Evolutionary conservation across 495 filamentous ascomycete species (phyloP).

Genomic region (Cladorrhinum samala): DNA sequence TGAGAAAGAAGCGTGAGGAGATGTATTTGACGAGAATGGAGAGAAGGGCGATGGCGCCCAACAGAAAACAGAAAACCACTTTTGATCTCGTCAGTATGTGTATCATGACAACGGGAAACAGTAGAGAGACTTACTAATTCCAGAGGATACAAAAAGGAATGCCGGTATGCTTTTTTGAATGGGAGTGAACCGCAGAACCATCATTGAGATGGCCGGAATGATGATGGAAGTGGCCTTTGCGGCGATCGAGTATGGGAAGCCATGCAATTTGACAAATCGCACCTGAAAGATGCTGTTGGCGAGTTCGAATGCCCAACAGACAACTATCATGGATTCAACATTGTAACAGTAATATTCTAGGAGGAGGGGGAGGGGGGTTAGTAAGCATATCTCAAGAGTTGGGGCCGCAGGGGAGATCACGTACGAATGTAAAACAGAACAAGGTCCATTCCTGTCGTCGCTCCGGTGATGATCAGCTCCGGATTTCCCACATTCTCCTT

Average conservation of each 20-base stretch:
- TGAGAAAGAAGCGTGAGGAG: constrained; percentile 32
- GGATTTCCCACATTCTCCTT: constrained; percentile 30
- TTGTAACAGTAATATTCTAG: constrained; percentile 48
- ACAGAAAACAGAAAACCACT: constrained; percentile 38
- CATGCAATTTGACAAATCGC: constrained; percentile 10
- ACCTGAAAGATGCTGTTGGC: constrained; percentile 33
- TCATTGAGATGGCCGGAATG: constrained; percentile 32
- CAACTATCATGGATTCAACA: constrained; percentile 39
- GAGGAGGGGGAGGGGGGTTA: background rate
- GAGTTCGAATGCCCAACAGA: constrained; percentile 43
- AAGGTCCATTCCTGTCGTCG: constrained; percentile 35
- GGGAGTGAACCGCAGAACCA: constrained; percentile 27
- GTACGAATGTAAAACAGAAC: constrained; percentile 44
- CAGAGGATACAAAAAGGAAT: constrained; percentile 36
- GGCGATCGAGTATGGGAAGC: constrained; percentile 24
- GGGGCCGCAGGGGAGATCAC: background rate
- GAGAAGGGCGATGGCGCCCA: constrained; percentile 35
- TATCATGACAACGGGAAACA: background rate
- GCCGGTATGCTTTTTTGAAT: constrained; percentile 23
- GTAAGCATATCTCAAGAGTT: background rate
- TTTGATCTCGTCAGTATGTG: background rate
- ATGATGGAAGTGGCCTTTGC: constrained; percentile 32
- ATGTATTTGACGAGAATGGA: constrained; percentile 42
- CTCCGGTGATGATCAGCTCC: constrained; percentile 42
- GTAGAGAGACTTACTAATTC: constrained; percentile 31